Evolutionary conservation across 208 protist species (phyloP).

Genomic region (Trypanosoma platydactyli): DNA sequence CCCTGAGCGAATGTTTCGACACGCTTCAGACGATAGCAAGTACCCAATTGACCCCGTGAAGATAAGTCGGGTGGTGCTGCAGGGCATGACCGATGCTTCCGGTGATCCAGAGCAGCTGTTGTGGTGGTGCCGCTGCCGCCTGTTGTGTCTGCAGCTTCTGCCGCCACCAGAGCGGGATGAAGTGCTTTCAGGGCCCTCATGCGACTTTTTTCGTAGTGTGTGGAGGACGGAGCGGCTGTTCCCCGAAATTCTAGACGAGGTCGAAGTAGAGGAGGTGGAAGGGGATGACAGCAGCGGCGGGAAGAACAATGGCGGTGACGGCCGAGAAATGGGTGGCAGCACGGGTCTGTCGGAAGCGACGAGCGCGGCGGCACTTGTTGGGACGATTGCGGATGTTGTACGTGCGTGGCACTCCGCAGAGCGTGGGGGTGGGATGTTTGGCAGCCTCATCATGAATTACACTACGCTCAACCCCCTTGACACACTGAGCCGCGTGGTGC

Average conservation of each 20-base stretch:
- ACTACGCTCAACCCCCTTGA: slow-evolving; percentile 23
- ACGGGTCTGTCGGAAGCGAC: not conserved
- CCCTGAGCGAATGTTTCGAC: slow-evolving; percentile 7
- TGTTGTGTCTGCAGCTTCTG: slow-evolving; percentile 58
- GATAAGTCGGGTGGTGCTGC: slow-evolving; percentile 28
- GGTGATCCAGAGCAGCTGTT: slow-evolving; percentile 39
- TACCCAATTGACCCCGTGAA: slow-evolving; percentile 18
- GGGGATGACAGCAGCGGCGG: not conserved
- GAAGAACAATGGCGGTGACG: not conserved
- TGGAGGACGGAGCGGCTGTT: slow-evolving; percentile 53
- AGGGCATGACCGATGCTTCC: slow-evolving; percentile 53
- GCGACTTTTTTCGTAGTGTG: slow-evolving; percentile 60
- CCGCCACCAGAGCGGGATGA: slow-evolving; percentile 31
- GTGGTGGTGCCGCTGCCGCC: slow-evolving; percentile 83
- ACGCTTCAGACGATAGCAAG: not conserved
- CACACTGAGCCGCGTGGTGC: slow-evolving; percentile 35
- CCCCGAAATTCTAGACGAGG: slow-evolving; percentile 21
- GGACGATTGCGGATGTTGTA: slow-evolving; percentile 64
- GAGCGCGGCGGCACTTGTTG: slow-evolving; percentile 34
- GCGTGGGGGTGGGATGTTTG: slow-evolving; percentile 7
- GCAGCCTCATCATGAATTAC: slow-evolving; percentile 21
- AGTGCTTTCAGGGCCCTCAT: slow-evolving; percentile 42
- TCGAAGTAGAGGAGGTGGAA: slow-evolving; percentile 14
- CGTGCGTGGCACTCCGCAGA: slow-evolving; percentile 23
- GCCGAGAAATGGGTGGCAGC: not conserved